phyloP scores from a whole-genome alignment of 768 basidiomycete species.

The Rhodotorula kratochvilovae region DNA sequence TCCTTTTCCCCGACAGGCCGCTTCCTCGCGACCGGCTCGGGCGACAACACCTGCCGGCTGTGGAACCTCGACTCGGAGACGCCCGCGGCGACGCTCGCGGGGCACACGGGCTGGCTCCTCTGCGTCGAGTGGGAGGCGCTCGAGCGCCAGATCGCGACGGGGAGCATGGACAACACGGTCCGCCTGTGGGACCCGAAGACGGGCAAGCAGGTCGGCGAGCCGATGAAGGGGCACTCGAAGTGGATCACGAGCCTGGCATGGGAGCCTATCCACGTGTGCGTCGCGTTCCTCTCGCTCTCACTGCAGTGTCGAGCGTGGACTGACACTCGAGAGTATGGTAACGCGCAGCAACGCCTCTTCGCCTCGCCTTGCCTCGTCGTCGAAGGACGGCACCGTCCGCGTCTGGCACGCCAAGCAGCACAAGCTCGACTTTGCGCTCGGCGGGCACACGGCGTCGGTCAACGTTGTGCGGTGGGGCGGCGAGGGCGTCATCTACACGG shows the following conservation, averaged over 20 bases:
- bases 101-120: constrained; percentile 93
- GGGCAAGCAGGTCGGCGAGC: constrained; percentile 81
- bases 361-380: constrained; percentile 87
- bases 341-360: constrained; percentile 62
- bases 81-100: constrained; percentile 76
- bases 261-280: constrained; percentile 91
- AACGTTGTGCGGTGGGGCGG: constrained; percentile 97
- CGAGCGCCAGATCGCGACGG: constrained; percentile 84
- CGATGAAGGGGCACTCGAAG: constrained; percentile 86
- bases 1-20: constrained; percentile 91
- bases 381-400: constrained; percentile 93
- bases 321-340: background rate
- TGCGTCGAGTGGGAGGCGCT: constrained; percentile 96
- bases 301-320: background rate
- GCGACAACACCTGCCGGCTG: constrained; percentile 83
- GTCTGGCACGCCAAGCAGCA: constrained; percentile 79
- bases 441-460: constrained; percentile 88
- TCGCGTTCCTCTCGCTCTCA: constrained; percentile 21
- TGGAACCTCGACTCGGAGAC: constrained; percentile 94
- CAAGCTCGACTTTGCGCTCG: constrained; percentile 72
- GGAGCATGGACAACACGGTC: constrained; percentile 89
- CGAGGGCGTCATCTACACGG: constrained; percentile 85
- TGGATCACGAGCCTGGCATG: constrained; percentile 93
- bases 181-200: constrained; percentile 90
- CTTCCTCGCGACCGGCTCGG: constrained; percentile 87